Percentiles rank a stretch among this genome's conserved stretches.
Conservation (phyloP, 192 early-diverging fungal genomes). For the Coemansia sp. region DNA sequence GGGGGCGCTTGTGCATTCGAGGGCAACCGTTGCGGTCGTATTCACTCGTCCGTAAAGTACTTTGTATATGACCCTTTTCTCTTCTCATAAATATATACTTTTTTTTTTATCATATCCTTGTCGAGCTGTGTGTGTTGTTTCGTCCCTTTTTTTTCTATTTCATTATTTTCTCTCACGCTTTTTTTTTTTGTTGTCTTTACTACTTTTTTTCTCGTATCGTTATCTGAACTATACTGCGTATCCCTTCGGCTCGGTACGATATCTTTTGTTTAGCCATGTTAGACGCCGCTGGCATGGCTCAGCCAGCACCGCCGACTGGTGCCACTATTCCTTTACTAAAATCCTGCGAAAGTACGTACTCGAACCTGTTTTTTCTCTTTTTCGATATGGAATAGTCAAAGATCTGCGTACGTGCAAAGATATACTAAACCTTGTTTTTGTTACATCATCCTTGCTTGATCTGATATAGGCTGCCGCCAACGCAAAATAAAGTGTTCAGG, state of each 20-base stretch:
- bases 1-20: background rate
- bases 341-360: slow-evolving; percentile 53
- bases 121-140: slow-evolving; percentile 1
- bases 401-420: background rate
- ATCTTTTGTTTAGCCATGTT: slow-evolving; percentile 5
- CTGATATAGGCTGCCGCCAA: slow-evolving; percentile 49
- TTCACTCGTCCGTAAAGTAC: background rate
- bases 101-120: background rate
- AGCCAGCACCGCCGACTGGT: slow-evolving; percentile 10
- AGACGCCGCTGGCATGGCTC: slow-evolving; percentile 11
- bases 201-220: too few relatives aligned
- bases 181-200: background rate
- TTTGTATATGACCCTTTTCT: background rate
- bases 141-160: background rate
- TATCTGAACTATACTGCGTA: slow-evolving; percentile 3
- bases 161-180: background rate
- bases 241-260: background rate
- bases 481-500: slow-evolving; percentile 55
- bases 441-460: background rate
- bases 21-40: background rate
- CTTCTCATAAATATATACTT: background rate
- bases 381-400: background rate
- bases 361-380: background rate
- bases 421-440: background rate
- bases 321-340: slow-evolving; percentile 51